Evolutionary conservation across 2,329 filamentous ascomycete species (phyloP), one percentile per base, ranked within the genome.

Genomic region (Diaporthe batatas): DNA sequence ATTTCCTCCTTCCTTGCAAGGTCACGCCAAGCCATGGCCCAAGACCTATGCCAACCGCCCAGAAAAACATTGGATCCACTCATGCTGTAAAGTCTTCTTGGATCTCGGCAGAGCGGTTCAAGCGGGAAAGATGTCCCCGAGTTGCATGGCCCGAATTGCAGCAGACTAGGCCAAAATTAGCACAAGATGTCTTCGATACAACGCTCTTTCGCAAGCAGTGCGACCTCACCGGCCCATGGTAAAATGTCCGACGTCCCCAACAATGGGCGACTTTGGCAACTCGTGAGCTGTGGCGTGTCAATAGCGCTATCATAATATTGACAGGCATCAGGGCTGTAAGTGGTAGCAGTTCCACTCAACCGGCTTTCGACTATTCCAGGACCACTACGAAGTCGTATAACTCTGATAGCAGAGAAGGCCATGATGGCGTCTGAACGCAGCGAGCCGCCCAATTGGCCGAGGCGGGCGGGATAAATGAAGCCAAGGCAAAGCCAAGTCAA

Each of bases 401-500:
- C 47, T 39, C 62, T 67, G 62, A 67, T 67, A 67, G 62, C 32
- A 67, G 62, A 67, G 3, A 34, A 32, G 62, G 62, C 39, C 47
- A 39, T 21, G 47, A 67, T 67, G 62, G 62, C 62, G 62, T 39
- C 47, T 51, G 14, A 29, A 8, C 4, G 47, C 23, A 21, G 14
- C n/a, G 3, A 29, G 62, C 4, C 12, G 32, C 36, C 47, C 62
- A 53, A 67, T 67, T 67, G 62, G 62, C 21, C 32, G 39, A 49
- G 5, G 21, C 32, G 32, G 62, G 44, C 44, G 47, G 62, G 21
- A 67, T 67, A 53, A 25, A 67, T 53, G 47, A 67, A 53, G 62
- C 62, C 62, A 67, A 67, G 62, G 14, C 21, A 53, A 67, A 67
- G 62, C 62, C 62, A 67, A 67, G 62, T 67, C 62, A 67, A 67